Percentiles rank a stretch among this genome's conserved stretches.
Conservation (phyloP, 345 rosid genomes). For the Clarkia xantiana region DNA sequence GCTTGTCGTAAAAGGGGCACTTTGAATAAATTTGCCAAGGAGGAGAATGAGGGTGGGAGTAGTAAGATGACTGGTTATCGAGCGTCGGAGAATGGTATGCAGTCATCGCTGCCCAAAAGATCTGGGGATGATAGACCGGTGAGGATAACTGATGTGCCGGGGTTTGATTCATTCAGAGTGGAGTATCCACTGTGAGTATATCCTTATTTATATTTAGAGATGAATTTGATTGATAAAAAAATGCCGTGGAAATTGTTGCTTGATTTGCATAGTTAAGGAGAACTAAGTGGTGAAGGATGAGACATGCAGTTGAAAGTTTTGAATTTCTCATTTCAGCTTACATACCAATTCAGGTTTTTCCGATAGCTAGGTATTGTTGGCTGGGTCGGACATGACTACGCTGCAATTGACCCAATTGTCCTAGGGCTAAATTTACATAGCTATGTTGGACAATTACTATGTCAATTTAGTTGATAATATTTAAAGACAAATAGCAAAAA, state of each 20-base stretch:
- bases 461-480: too few relatives aligned
- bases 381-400: too few relatives aligned
- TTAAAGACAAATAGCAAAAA: too few relatives aligned
- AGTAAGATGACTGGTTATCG: slow-evolving; percentile 23
- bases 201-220: neutral
- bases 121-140: slow-evolving; percentile 28
- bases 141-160: slow-evolving; percentile 42
- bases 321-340: neutral
- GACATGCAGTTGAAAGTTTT: neutral
- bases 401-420: too few relatives aligned
- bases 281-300: too few relatives aligned
- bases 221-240: neutral
- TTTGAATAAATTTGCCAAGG: slow-evolving; percentile 33
- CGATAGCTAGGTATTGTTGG: too few relatives aligned
- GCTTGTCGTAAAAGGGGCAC: slow-evolving; percentile 45
- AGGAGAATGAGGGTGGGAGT: slow-evolving; percentile 12
- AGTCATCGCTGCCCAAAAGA: slow-evolving; percentile 56
- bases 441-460: too few relatives aligned
- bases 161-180: slow-evolving; percentile 45
- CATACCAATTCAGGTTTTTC: neutral
- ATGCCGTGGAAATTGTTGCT: slow-evolving; percentile 1
- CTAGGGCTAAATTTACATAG: too few relatives aligned
- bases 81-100: slow-evolving; percentile 22
- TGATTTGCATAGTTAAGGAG: neutral
- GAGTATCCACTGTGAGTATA: slow-evolving; percentile 57